phyloP scores from a whole-genome alignment of 257 asterid species.

The Ilex asprella region DNA sequence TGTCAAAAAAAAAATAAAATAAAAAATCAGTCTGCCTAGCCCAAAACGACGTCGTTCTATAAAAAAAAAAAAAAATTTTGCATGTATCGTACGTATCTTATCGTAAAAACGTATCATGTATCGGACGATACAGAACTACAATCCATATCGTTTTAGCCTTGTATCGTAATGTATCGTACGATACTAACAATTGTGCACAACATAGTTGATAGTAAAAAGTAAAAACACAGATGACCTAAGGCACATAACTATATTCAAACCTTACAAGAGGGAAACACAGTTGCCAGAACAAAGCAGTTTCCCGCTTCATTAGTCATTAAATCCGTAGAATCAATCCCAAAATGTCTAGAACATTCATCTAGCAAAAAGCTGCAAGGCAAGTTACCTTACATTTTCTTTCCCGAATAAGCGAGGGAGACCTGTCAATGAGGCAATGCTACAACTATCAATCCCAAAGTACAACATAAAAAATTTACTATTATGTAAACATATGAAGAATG shows the following conservation, averaged over 20 bases:
- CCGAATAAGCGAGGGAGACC: conserved; percentile 72
- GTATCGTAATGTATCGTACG: too few species aligned
- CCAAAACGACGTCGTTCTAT: too few species aligned
- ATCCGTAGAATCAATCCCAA: conserved; percentile 44
- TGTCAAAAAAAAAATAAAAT: too few species aligned
- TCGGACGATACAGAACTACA: too few species aligned
- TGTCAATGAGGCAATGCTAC: conserved; percentile 22
- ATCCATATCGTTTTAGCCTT: too few species aligned
- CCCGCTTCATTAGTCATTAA: conserved; percentile 48
- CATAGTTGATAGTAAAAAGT: not conserved
- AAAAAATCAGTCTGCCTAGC: too few species aligned
- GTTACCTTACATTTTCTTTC: conserved; percentile 20
- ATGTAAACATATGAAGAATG: too few species aligned
- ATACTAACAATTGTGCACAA: too few species aligned
- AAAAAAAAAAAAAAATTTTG: too few species aligned
- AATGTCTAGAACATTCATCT: conserved; percentile 59
- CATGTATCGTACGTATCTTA: too few species aligned
- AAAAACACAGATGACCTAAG: not conserved
- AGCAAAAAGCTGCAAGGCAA: conserved; percentile 56
- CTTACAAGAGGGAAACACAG: conserved; percentile 64
- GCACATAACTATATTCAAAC: conserved; percentile 33
- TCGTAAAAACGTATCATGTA: too few species aligned
- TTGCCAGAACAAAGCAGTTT: conserved; percentile 65
- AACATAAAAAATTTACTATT: not conserved
- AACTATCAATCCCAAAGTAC: not conserved